Evolutionary conservation across 768 basidiomycete species (phyloP).

Genomic region (Mycena sanguinolenta): DNA sequence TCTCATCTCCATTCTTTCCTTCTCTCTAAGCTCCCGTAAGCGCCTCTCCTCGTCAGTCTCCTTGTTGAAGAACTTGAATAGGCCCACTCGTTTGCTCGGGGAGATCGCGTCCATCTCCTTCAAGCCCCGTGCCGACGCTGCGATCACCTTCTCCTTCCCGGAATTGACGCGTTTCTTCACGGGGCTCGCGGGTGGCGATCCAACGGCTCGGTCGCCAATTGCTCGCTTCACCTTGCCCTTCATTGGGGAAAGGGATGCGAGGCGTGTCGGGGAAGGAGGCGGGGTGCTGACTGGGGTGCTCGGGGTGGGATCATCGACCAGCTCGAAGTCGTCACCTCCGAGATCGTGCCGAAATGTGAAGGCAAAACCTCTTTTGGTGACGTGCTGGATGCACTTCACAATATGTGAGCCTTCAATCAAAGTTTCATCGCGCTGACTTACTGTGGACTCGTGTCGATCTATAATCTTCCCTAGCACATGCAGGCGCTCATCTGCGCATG

Average conservation of each 20-base stretch:
- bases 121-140: neutral
- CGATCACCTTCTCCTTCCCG: neutral
- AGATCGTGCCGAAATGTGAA: neutral
- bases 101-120: neutral
- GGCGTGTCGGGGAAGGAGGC: neutral
- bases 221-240: constrained; percentile 1
- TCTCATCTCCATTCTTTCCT: neutral
- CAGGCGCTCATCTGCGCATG: neutral
- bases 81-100: neutral
- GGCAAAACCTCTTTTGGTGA: neutral
- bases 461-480: neutral
- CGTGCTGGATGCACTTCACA: neutral
- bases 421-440: neutral
- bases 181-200: neutral
- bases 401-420: neutral
- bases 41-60: constrained; percentile 1
- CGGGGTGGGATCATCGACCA: neutral
- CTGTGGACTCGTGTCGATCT: neutral
- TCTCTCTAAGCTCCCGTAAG: neutral
- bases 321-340: neutral
- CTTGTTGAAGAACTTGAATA: neutral
- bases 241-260: neutral
- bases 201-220: neutral
- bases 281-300: neutral
- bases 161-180: neutral